Conservation (phyloP, 169 alveolate genomes). For the Plasmodium gonderi region DNA sequence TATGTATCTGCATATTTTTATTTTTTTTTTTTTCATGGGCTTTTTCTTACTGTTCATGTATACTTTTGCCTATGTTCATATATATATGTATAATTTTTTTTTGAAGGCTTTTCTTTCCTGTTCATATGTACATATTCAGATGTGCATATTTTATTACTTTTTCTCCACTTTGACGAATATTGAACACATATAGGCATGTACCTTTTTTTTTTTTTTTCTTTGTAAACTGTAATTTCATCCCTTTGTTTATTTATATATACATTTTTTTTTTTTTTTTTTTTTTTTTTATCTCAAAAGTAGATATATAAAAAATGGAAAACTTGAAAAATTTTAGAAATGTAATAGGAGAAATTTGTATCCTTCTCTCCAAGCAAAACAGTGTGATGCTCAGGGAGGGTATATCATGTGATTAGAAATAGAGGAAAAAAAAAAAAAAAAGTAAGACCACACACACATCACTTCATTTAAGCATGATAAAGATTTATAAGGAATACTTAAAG, state of each 20-base stretch:
- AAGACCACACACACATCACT: neutral
- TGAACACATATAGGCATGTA: neutral
- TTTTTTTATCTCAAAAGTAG: neutral
- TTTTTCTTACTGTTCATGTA: neutral
- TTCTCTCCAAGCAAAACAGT: conserved; percentile 4
- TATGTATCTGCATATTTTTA: neutral
- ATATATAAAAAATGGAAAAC: neutral
- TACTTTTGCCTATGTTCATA: neutral
- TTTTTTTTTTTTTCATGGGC: neutral
- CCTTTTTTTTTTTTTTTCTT: neutral
- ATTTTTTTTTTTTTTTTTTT: neutral
- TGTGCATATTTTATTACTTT: neutral
- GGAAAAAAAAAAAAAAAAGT: neutral
- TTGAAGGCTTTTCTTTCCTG: neutral
- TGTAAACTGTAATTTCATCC: too few species aligned
- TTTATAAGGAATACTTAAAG: conserved; percentile 49
- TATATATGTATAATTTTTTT: neutral
- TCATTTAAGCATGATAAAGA: conserved; percentile 30
- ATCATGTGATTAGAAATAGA: neutral
- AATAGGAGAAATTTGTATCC: neutral
- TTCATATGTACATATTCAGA: neutral
- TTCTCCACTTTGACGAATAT: neutral
- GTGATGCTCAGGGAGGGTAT: neutral
- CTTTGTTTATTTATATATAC: too few species aligned
- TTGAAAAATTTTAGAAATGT: neutral